Conservation (phyloP, 345 rosid species). For the Atalantia buxifolia region DNA sequence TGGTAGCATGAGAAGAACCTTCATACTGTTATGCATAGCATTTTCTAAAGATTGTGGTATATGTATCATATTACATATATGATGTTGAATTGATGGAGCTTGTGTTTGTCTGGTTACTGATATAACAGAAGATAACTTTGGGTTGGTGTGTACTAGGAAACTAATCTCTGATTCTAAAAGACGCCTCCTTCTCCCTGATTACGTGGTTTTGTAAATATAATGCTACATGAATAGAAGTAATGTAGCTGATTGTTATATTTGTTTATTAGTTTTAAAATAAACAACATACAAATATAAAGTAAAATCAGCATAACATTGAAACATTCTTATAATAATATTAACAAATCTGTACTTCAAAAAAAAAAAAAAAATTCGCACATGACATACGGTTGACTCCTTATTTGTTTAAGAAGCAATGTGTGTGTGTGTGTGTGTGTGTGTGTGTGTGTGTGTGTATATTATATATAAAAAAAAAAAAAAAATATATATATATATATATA, state of each 20-base stretch:
- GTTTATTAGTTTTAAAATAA: neutral
- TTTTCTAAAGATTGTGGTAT: neutral
- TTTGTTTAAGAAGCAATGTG: neutral
- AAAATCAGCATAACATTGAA: neutral
- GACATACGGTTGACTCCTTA: neutral
- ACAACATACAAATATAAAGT: neutral
- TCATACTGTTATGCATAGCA: neutral
- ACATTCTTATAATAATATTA: neutral
- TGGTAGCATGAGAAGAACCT: slow-evolving; percentile 37
- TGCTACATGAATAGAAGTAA: neutral
- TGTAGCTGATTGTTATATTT: neutral
- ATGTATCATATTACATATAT: neutral
- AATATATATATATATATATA: no score
- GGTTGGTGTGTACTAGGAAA: neutral
- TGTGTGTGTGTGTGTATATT: no score
- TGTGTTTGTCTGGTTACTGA: neutral
- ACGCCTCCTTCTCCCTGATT: no score
- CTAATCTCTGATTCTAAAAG: neutral
- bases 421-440: no score
- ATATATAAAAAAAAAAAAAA: no score
- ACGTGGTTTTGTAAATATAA: neutral
- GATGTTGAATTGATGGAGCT: neutral
- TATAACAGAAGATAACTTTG: neutral
- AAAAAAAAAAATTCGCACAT: no score
- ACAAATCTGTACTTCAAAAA: neutral